Conservation (phyloP, 163 green algal genomes). For the Scenedesmus sp. region DNA sequence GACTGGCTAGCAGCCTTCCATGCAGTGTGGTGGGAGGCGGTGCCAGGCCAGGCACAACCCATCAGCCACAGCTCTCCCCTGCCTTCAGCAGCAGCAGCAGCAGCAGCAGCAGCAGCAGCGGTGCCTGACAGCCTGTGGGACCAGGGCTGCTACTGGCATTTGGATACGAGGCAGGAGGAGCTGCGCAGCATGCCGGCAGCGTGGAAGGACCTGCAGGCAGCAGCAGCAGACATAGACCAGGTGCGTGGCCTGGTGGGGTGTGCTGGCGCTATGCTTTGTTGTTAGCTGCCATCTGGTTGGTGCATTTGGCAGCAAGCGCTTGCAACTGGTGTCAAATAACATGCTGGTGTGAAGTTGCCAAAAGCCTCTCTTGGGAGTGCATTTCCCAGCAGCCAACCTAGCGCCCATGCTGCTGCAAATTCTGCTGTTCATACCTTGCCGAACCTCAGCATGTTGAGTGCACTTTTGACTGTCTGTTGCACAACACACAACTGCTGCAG, state of each 20-base stretch:
- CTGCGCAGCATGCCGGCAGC: neutral
- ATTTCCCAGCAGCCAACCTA: too few relatives aligned
- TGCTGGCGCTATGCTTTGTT: neutral
- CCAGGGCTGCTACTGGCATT: slow-evolving; percentile 54
- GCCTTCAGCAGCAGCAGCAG: neutral
- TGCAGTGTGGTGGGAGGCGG: slow-evolving; percentile 58
- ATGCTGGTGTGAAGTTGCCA: too few relatives aligned
- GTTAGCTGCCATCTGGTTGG: too few relatives aligned
- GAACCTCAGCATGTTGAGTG: slow-evolving; percentile 8
- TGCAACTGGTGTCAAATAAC: too few relatives aligned
- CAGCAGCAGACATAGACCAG: slow-evolving; percentile 25
- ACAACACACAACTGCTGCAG: slow-evolving; percentile 25
- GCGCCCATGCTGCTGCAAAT: too few relatives aligned
- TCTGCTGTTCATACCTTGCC: neutral
- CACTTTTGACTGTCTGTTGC: slow-evolving; percentile 52
- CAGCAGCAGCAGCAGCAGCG: slow-evolving; percentile 8
- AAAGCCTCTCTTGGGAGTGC: too few relatives aligned
- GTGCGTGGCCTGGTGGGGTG: neutral
- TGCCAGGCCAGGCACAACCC: slow-evolving; percentile 8
- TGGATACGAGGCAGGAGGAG: slow-evolving; percentile 39
- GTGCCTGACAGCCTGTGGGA: slow-evolving; percentile 36
- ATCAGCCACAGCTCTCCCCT: neutral
- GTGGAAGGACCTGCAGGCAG: slow-evolving; percentile 21
- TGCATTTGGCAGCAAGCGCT: too few relatives aligned
- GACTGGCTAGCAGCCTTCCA: slow-evolving; percentile 70